Evolutionary conservation across 1,284 basidiomycete species (phyloP).

Genomic region (Pseudozyma flocculosa): DNA sequence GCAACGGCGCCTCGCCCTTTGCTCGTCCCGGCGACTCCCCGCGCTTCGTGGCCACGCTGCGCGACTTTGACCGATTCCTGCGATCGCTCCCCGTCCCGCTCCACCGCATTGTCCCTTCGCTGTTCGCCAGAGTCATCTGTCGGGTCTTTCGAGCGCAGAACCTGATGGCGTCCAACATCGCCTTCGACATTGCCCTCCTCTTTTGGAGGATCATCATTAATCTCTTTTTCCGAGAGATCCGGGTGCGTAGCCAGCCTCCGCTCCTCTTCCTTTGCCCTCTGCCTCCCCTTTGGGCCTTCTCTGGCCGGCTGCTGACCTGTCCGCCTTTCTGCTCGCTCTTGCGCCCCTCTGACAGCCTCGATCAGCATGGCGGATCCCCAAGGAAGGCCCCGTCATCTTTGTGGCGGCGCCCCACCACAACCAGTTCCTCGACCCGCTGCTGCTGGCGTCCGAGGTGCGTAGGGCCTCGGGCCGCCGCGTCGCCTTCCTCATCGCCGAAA

Average conservation of each 20-base stretch:
- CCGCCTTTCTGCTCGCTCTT: background rate
- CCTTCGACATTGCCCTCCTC: slow-evolving; percentile 58
- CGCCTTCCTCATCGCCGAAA: slow-evolving; percentile 89
- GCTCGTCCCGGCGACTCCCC: slow-evolving; percentile 29
- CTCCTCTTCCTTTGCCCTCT: background rate
- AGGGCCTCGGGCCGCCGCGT: slow-evolving; percentile 81
- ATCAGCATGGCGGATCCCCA: slow-evolving; percentile 90
- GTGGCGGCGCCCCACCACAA: slow-evolving; percentile 96
- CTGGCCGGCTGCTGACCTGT: too few species aligned
- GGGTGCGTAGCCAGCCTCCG: slow-evolving; percentile 51
- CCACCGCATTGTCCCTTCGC: slow-evolving; percentile 40
- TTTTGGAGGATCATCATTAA: slow-evolving; percentile 77
- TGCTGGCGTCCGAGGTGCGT: slow-evolving; percentile 80
- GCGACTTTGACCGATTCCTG: slow-evolving; percentile 45
- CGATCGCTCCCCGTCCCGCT: slow-evolving; percentile 45
- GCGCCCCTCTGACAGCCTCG: slow-evolving; percentile 63
- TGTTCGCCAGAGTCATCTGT: slow-evolving; percentile 41
- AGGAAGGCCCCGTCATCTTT: slow-evolving; percentile 88
- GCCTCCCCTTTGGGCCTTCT: too few species aligned
- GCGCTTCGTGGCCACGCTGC: slow-evolving; percentile 25
- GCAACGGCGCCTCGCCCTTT: slow-evolving; percentile 13
- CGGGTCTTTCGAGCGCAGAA: slow-evolving; percentile 37
- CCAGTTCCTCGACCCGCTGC: slow-evolving; percentile 92
- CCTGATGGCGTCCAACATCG: slow-evolving; percentile 53
- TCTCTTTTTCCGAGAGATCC: slow-evolving; percentile 95